Evolutionary conservation across 495 filamentous ascomycete species (phyloP).

Genomic region (Chaetomidium leptoderma): DNA sequence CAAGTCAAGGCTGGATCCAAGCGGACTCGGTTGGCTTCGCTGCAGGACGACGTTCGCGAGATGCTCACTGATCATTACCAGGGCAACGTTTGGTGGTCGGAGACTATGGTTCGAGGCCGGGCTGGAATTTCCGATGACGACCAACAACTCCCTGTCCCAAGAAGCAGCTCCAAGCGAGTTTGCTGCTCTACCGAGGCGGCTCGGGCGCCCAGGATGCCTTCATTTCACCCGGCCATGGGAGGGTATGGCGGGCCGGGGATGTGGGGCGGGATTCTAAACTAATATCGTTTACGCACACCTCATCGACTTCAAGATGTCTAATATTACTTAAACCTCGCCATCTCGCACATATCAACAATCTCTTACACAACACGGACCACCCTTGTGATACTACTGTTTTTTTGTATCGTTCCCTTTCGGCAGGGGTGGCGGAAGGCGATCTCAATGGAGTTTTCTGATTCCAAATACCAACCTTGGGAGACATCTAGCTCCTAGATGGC

Average conservation of each 20-base stretch:
- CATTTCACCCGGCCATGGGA: slow-evolving; percentile 40
- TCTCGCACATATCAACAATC: slow-evolving; percentile 23
- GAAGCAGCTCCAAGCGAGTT: slow-evolving; percentile 53
- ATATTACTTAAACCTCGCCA: slow-evolving; percentile 17
- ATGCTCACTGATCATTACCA: slow-evolving; percentile 40
- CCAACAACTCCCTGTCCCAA: slow-evolving; percentile 35
- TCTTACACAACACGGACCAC: slow-evolving; percentile 16
- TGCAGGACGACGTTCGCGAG: slow-evolving; percentile 73
- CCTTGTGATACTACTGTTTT: slow-evolving; percentile 31
- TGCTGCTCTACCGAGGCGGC: slow-evolving; percentile 53
- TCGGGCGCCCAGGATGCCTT: slow-evolving; percentile 28
- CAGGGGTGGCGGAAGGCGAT: slow-evolving; percentile 16
- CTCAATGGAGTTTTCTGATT: slow-evolving; percentile 22
- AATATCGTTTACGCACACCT: slow-evolving; percentile 6
- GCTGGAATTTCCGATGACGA: no score
- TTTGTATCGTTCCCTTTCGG: slow-evolving; percentile 25
- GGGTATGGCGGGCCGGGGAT: slow-evolving; percentile 53
- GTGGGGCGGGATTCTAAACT: slow-evolving; percentile 55
- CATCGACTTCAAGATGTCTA: slow-evolving; percentile 15
- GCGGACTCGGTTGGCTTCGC: slow-evolving; percentile 58
- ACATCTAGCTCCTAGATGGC: slow-evolving; percentile 33
- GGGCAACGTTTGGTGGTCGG: slow-evolving; percentile 33
- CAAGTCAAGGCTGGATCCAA: slow-evolving; percentile 47
- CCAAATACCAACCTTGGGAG: slow-evolving; percentile 26
- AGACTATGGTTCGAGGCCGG: slow-evolving; percentile 30